A percentile compares a stretch with the other conserved stretches of the same genome.
These are phyloP conservation scores for Wallemia mellicola DNA, from an alignment of 1,284 basidiomycete species.

Conservation along the genomic window DNA sequence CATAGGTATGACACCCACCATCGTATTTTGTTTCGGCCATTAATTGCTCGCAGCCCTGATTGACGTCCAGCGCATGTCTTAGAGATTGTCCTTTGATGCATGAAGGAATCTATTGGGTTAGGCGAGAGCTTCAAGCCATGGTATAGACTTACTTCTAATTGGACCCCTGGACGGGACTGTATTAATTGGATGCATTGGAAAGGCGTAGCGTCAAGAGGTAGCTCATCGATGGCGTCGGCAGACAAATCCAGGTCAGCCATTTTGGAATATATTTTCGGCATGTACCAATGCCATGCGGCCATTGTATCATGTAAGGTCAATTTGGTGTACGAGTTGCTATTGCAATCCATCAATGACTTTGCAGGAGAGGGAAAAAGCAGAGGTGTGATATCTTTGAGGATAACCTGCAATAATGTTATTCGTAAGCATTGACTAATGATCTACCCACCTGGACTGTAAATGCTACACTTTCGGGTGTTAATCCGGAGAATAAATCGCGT, in stretches of 20 bases:
- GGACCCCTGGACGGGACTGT: background rate
- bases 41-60: background rate
- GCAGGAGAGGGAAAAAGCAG: background rate
- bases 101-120: background rate
- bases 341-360: background rate
- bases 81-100: background rate
- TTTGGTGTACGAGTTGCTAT: background rate
- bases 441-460: background rate
- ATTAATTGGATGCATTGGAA: background rate
- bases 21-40: background rate
- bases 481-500: background rate
- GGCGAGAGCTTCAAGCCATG: background rate
- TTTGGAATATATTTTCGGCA: background rate
- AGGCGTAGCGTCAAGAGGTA: background rate
- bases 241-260: background rate
- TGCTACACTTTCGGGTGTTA: background rate
- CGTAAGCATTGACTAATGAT: background rate
- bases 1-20: background rate
- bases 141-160: background rate
- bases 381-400: background rate
- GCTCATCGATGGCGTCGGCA: background rate
- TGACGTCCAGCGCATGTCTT: background rate
- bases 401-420: background rate
- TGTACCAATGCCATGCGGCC: background rate
- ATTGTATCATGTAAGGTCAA: background rate